These are phyloP conservation scores for Cyclaneusma minus DNA, from an alignment of 2,329 filamentous ascomycete species.

Conservation along the genomic window DNA sequence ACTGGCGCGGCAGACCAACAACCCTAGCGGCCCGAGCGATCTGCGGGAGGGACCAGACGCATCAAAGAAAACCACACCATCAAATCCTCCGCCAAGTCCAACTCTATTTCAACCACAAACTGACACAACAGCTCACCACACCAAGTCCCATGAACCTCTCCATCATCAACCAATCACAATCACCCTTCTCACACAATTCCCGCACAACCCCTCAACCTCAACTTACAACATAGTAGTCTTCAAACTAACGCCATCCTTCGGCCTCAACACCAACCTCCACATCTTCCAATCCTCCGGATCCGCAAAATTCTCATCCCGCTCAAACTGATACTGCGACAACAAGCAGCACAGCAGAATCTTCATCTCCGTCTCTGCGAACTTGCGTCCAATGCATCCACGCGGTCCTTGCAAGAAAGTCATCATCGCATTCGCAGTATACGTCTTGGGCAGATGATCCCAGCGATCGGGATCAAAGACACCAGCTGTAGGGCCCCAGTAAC, in stretches of 20 bases:
- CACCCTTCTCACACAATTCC: too few species aligned
- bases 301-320: constrained; percentile 19
- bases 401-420: constrained; percentile 20
- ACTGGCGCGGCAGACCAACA: too few species aligned
- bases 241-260: constrained; percentile 25
- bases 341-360: constrained; percentile 19
- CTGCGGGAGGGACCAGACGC: too few species aligned
- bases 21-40: too few species aligned
- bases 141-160: too few species aligned
- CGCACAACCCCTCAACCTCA: too few species aligned
- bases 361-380: constrained; percentile 22
- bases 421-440: constrained; percentile 21
- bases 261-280: constrained; percentile 29
- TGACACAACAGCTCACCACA: too few species aligned
- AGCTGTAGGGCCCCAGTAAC: constrained; percentile 24
- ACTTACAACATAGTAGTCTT: constrained; percentile 16
- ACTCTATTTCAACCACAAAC: too few species aligned
- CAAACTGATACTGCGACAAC: constrained; percentile 20
- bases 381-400: constrained; percentile 18
- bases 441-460: constrained; percentile 23
- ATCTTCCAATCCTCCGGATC: constrained; percentile 31
- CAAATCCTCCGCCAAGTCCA: too few species aligned
- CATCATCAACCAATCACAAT: too few species aligned
- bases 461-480: constrained; percentile 26
- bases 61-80: too few species aligned